Evolutionary conservation across 73 alveolate species (phyloP), one percentile per base, ranked within the genome.

Genomic region (Diophrys sp.): DNA sequence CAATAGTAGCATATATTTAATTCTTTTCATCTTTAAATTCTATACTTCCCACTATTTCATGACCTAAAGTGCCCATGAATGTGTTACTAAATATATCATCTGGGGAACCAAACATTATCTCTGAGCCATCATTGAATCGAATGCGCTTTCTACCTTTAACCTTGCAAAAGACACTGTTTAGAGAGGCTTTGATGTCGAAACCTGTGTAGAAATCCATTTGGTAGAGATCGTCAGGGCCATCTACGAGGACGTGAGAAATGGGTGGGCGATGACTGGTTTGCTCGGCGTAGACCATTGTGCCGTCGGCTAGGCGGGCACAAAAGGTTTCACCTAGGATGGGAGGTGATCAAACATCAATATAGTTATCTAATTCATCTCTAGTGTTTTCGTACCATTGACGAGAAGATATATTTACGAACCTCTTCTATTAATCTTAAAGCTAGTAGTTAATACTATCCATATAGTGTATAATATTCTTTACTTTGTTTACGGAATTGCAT

Each of bases 181-280:
- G 80, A 29, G 90, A 91, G 27, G 98, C 97, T 30, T 87, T 92
- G 27, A 94, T 96, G 32, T 91, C 77, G 73, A 85, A 93, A 23
- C 86, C 87, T 14, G 84, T 77, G 75, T 90, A 90, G 74, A 95
- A 91, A 67, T 74, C 72, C 55, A 54, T 76, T 57, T 30, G 44
- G 71, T 87, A 94, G 14, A 67, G 31, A 23, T 84, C 85, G 44
- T 93, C 77, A 25, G 97, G 96, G 30, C 98, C 98, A 34, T 74
- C 85, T 27, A 89, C 33, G 44, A 87, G 76, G 87, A 93, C 85
- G 68, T 79, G 96, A 23, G 87, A 30, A 53, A 85, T 76, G 18
- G 99, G 98, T 32, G 99, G 99, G 54, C 94, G 96, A 72, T 97
- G 99, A 73, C 93, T 78, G 27, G 98, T 94, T 81, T 97, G 95